Percentiles rank a stretch among this genome's conserved stretches.
Conservation (phyloP, 768 basidiomycete genomes). For the Amanita exitialis region DNA sequence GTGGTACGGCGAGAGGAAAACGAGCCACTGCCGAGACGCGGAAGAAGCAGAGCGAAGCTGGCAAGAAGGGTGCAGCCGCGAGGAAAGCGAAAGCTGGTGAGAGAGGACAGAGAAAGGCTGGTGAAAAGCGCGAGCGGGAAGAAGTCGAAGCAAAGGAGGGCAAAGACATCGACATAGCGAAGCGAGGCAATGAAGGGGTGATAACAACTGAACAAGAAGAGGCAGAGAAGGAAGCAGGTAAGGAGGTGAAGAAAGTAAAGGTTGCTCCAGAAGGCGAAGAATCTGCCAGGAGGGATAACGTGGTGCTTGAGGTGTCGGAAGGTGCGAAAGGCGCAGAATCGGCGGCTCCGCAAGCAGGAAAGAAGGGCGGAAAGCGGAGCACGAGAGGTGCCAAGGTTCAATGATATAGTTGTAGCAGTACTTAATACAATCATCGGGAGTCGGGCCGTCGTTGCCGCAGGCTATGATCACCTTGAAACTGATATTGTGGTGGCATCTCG, state of each 20-base stretch:
- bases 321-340: neutral
- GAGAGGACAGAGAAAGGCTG: neutral
- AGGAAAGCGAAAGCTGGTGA: neutral
- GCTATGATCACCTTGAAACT: too few relatives aligned
- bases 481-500: neutral
- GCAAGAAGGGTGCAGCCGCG: neutral
- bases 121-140: conserved; percentile 14
- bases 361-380: neutral
- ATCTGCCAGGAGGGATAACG: too few relatives aligned
- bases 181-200: neutral
- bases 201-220: conserved; percentile 7
- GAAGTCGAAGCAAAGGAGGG: conserved; percentile 7
- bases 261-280: neutral
- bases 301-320: too few relatives aligned
- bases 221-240: conserved; percentile 12
- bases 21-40: neutral
- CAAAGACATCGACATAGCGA: conserved; percentile 4
- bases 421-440: too few relatives aligned
- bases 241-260: conserved; percentile 18
- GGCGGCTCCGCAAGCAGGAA: neutral
- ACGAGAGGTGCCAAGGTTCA: too few relatives aligned
- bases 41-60: neutral
- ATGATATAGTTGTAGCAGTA: too few relatives aligned
- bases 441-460: too few relatives aligned
- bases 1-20: neutral